Evolutionary conservation across 2,329 filamentous ascomycete species (phyloP), one percentile per base, ranked within the genome.

Genomic region (Colletotrichum eremochloae): DNA sequence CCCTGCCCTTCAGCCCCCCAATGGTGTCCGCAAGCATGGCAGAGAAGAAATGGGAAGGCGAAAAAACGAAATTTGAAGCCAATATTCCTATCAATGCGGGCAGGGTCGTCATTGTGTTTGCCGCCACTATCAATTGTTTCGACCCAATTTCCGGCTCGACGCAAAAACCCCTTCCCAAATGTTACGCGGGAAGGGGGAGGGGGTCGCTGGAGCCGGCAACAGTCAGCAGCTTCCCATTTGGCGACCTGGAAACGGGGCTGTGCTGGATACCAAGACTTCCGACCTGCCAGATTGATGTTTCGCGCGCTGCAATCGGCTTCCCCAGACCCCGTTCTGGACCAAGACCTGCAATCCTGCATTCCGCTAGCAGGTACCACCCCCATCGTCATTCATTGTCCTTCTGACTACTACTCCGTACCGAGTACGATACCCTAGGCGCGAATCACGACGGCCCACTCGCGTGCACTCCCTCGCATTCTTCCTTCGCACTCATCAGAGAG

Each of bases 241-340:
- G 67, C 42, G 20, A 71, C 67, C 62, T 56, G 56, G 55, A 71
- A 72, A 57, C 57, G 63, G 63, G 71, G 71, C 71, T 73, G 71
- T 73, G 71, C 71, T 71, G 44, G 58, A 58, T 63, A 73, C 71
- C 67, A 73, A 73, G 67, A 71, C 71, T 50, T 66, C 40, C 38
- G 56, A 73, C 71, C 71, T 73, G 68, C 71, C 71, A 66, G 58
- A 67, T 73, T 67, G 15, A 71, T 67, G 71, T 73, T 67, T 73
- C 62, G 71, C 63, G 42, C 71, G 48, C 67, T 71, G 62, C 58
- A 71, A 57, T 67, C 68, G 71, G 71, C 71, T 67, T 60, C 68
- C 68, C 67, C 63, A 71, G 62, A 72, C 62, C 42, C 56, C 63
- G 56, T 67, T 72, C 67, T 60, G 42, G 63, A 68, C 67, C 71